phyloP scores from a whole-genome alignment of 2,329 filamentous ascomycete species.

The Endoconidiophora polonica region DNA sequence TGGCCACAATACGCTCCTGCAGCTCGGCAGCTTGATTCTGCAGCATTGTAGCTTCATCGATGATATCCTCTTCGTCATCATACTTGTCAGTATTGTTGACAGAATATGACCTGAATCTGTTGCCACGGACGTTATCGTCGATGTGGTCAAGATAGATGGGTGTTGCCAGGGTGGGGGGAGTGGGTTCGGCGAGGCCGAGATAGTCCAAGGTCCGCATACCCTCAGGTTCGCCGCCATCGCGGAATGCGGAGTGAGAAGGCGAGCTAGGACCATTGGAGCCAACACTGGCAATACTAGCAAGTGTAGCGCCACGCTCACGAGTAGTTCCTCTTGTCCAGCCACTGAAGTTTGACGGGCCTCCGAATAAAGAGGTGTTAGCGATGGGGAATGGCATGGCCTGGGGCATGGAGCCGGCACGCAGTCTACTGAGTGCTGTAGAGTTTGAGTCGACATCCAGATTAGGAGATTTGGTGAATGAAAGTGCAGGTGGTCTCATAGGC shows the following conservation, averaged over 20 bases:
- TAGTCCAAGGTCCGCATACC: slow-evolving; percentile 88
- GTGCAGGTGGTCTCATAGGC: slow-evolving; percentile 1
- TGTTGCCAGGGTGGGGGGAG: slow-evolving; percentile 63
- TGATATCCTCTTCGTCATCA: slow-evolving; percentile 72
- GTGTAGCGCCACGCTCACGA: slow-evolving; percentile 70
- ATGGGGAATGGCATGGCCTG: slow-evolving; percentile 53
- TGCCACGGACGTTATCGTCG: slow-evolving; percentile 54
- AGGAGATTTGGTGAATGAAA: slow-evolving; percentile 54
- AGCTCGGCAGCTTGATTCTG: slow-evolving; percentile 42
- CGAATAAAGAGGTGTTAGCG: slow-evolving; percentile 48
- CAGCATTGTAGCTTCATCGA: slow-evolving; percentile 35
- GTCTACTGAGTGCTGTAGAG: slow-evolving; percentile 50
- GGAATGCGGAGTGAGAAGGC: slow-evolving; percentile 72
- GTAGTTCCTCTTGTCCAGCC: slow-evolving; percentile 51
- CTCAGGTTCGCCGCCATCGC: slow-evolving; percentile 71
- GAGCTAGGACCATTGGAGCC: slow-evolving; percentile 82
- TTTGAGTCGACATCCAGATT: slow-evolving; percentile 42
- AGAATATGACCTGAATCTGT: slow-evolving; percentile 89
- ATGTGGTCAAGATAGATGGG: slow-evolving; percentile 56
- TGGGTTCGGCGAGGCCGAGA: slow-evolving; percentile 83
- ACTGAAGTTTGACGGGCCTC: slow-evolving; percentile 73
- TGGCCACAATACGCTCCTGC: slow-evolving; percentile 46
- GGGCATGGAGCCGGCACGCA: slow-evolving; percentile 86
- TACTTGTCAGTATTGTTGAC: slow-evolving; percentile 98
- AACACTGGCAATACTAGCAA: slow-evolving; percentile 69